These are phyloP conservation scores for Chlorella ohadii DNA, from an alignment of 139 green algal genomes.

Conservation along the genomic window DNA sequence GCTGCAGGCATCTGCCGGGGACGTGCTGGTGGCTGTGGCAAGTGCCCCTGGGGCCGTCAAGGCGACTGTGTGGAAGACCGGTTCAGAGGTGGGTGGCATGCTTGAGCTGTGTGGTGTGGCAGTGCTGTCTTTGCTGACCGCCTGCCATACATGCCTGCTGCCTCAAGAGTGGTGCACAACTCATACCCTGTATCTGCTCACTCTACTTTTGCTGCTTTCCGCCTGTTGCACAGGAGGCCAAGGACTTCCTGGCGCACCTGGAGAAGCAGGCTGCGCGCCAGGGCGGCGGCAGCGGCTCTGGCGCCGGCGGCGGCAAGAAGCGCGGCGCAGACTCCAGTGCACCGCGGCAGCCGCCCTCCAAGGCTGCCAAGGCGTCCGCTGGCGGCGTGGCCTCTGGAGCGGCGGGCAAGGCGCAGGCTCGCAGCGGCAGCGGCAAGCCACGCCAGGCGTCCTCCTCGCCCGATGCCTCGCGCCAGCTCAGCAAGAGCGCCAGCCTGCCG, in stretches of 20 bases:
- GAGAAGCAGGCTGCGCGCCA: not conserved
- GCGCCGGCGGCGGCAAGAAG: not conserved
- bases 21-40: conserved; percentile 27
- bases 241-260: not conserved
- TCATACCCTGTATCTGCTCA: too few relatives aligned
- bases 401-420: not conserved
- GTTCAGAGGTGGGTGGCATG: not conserved
- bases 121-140: too few relatives aligned
- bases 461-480: not conserved
- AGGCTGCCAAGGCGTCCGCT: conserved; percentile 6
- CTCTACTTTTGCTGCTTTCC: too few relatives aligned
- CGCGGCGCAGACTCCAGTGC: not conserved
- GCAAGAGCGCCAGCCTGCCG: not conserved
- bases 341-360: not conserved
- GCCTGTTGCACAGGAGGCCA: too few relatives aligned
- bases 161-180: too few relatives aligned
- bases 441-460: not conserved
- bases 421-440: not conserved
- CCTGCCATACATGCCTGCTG: too few relatives aligned
- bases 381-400: not conserved
- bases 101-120: too few relatives aligned
- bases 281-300: not conserved
- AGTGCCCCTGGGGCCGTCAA: conserved; percentile 1
- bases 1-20: conserved; percentile 3
- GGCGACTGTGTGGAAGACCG: not conserved